Base-by-base conservation (phyloP, 2,329 filamentous ascomycete genomes). In the Ceratocystis variospora region DNA sequence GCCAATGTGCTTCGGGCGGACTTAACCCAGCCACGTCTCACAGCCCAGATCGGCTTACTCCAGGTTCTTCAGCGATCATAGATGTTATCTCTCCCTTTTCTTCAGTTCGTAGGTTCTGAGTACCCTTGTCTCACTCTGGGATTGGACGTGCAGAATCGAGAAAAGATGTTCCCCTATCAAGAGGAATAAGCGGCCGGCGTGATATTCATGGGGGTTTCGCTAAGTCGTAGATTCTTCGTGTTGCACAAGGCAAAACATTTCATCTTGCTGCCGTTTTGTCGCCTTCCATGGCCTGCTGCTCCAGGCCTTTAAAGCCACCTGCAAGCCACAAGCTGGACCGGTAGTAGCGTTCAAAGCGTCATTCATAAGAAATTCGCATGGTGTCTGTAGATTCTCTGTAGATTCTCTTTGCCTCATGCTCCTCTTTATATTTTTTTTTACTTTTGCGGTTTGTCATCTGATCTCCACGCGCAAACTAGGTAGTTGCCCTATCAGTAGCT, bases 101-200 rank as follows among this genome's bases (percentile, higher is more conserved):
- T 33, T n/a, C 5, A 22, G 48, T 3, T 25, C 2, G 19, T 22
- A 15, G 28, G 17, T 3, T 15, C n/a, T 33, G 1, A 17, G 10
- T 33, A 33, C 5, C 12, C 33, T 25, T 59, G 53, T 59, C 53
- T 59, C 28, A 59, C n/a, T 17, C 17, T 59, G 28, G 12, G 53
- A 33, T n/a, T 59, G 17, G 12, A 59, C 53, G 53, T 59, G 53
- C 53, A 59, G 53, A 33, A 59, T 59, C 53, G 53, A 33, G 15
- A 33, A 17, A 37, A 5, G 15, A n/a, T 59, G 15, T 8, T 31
- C 28, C 7, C n/a, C 33, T 8, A 37, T 37, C 10, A 37, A 37
- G 25, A 25, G 53, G 17, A 59, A 37, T 19, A 12, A 53, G 48
- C 19, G n/a, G 25, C 25, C 17, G 3, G 53, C 28, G 5, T 59